Percentiles rank a stretch among this genome's conserved stretches.
Conservation (phyloP, 345 rosid genomes). For the Odontarrhena argentea region DNA sequence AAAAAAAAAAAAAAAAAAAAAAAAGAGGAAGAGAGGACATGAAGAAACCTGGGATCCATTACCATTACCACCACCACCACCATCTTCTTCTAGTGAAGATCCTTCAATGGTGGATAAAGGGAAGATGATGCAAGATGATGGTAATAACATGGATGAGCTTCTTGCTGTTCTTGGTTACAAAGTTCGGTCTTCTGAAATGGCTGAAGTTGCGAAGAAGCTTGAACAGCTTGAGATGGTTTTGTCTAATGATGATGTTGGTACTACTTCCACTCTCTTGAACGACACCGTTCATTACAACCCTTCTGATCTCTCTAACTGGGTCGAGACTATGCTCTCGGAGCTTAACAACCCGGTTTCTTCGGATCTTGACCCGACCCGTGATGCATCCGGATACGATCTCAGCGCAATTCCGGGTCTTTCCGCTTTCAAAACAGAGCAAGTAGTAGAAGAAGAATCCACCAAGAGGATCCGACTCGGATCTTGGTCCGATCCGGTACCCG, state of each 20-base stretch:
- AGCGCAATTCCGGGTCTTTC: constrained; percentile 79
- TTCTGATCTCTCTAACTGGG: constrained; percentile 76
- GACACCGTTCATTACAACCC: constrained; percentile 86
- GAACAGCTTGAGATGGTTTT: constrained; percentile 85
- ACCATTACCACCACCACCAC: constrained; percentile 15
- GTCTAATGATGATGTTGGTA: constrained; percentile 69
- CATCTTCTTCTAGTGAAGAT: constrained; percentile 32
- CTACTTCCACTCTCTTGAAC: constrained; percentile 50
- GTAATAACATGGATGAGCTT: constrained; percentile 74
- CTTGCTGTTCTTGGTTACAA: constrained; percentile 84
- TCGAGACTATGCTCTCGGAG: constrained; percentile 72
- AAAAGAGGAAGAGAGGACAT: constrained; percentile 64
- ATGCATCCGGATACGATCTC: constrained; percentile 67
- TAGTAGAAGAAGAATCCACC: constrained; percentile 27
- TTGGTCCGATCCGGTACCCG: constrained; percentile 8
- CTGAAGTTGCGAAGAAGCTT: constrained; percentile 81
- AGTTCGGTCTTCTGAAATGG: constrained; percentile 83
- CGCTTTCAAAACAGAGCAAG: constrained; percentile 41
- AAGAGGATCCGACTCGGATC: constrained; percentile 53
- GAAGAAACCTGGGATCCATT: constrained; percentile 43
- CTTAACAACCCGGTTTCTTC: constrained; percentile 50
- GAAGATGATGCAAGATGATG: constrained; percentile 51
- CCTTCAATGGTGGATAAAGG: constrained; percentile 46
- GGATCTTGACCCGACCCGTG: constrained; percentile 35
- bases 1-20: not conserved